Conservation (phyloP, 331 rosid species). For the Telfairia occidentalis region DNA sequence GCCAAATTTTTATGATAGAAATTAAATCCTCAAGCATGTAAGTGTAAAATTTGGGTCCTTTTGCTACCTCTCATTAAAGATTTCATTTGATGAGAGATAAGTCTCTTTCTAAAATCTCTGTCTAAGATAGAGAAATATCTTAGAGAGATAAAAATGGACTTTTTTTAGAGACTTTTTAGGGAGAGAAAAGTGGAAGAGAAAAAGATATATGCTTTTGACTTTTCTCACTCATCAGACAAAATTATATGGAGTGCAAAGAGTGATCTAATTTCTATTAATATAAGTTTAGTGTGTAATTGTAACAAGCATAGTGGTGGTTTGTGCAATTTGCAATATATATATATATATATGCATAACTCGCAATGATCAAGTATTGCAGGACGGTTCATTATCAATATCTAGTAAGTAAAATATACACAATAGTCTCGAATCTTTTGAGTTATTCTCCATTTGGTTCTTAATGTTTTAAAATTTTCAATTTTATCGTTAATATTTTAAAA, state of each 20-base stretch:
- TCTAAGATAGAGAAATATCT: neutral
- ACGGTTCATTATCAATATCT: neutral
- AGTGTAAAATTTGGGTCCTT: neutral
- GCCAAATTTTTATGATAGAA: too few relatives aligned
- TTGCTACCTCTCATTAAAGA: neutral
- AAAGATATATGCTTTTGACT: neutral
- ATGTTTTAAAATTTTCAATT: too few relatives aligned
- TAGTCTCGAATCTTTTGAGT: too few relatives aligned
- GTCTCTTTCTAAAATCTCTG: neutral
- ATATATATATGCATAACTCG: neutral
- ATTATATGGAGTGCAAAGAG: neutral
- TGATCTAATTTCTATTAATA: neutral
- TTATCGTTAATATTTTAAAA: too few relatives aligned
- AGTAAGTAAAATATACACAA: too few relatives aligned
- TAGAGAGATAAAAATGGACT: neutral
- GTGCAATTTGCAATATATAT: too few relatives aligned
- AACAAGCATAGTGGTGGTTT: neutral
- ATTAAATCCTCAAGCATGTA: neutral
- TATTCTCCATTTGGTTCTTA: too few relatives aligned
- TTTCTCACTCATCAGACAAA: neutral
- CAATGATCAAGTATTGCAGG: neutral
- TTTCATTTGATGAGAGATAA: neutral
- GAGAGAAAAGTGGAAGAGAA: neutral
- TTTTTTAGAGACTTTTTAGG: neutral
- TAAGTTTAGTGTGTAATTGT: too few relatives aligned